Percentiles rank a stretch among this genome's conserved stretches.
phyloP scores from a whole-genome alignment of 495 filamentous ascomycete species.

The Aspergillus sclerotiicarbonarius region DNA sequence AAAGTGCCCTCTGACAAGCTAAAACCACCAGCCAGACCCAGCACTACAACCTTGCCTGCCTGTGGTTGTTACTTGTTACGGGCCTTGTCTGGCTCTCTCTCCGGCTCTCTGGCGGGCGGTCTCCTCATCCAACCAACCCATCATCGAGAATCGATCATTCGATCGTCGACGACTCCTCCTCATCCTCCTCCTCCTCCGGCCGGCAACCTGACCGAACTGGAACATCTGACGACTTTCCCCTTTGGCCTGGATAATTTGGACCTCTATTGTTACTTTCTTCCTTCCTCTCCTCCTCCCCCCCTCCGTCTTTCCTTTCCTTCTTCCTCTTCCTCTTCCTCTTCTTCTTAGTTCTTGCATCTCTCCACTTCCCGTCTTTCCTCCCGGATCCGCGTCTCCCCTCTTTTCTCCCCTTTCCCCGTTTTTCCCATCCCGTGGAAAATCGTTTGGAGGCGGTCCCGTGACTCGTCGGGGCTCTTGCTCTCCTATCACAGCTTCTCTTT shows the following conservation, averaged over 20 bases:
- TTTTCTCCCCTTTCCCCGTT: constrained; percentile 8
- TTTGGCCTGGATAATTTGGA: no score
- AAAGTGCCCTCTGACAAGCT: background rate
- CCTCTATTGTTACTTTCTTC: no score
- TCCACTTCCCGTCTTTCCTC: constrained; percentile 3
- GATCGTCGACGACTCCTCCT: no score
- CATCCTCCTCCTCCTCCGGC: no score
- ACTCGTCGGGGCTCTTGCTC: constrained; percentile 16
- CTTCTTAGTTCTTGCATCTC: no score
- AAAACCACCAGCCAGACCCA: background rate
- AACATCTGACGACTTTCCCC: no score
- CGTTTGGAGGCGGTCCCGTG: constrained; percentile 20
- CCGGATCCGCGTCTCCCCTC: constrained; percentile 1
- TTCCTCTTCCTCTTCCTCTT: constrained; percentile 1
- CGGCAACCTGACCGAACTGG: no score
- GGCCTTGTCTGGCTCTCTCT: no score
- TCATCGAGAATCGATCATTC: no score
- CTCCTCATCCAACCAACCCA: no score
- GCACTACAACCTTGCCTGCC: background rate
- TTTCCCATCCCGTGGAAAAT: constrained; percentile 8
- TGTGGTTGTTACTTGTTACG: no score
- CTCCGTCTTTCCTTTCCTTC: background rate
- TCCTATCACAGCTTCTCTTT: constrained; percentile 11
- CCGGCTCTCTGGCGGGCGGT: background rate
- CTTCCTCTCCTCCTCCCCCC: background rate